Evolutionary conservation across 331 rosid species (phyloP).

Genomic region (Acacia concinna): DNA sequence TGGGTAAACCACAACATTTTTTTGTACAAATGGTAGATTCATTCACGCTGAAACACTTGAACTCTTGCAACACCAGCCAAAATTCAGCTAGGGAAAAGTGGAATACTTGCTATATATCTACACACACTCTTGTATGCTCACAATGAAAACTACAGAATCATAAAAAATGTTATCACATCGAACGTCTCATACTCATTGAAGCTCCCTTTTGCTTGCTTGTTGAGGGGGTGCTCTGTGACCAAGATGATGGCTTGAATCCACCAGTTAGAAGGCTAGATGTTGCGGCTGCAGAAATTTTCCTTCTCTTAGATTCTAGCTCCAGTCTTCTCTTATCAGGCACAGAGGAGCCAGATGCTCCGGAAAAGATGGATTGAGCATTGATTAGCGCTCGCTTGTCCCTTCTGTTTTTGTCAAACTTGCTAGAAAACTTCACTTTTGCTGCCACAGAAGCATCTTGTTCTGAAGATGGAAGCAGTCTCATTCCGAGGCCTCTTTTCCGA

Average conservation of each 20-base stretch:
- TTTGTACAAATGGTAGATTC: neutral
- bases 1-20: neutral
- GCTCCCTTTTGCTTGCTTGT: constrained; percentile 41
- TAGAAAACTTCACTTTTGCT: constrained; percentile 56
- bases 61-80: neutral
- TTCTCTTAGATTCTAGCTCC: constrained; percentile 70
- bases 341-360: constrained; percentile 49
- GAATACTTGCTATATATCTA: neutral
- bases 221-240: constrained; percentile 51
- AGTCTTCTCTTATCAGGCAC: constrained; percentile 46
- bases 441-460: constrained; percentile 66
- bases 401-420: constrained; percentile 65
- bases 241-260: constrained; percentile 63
- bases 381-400: constrained; percentile 77
- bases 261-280: constrained; percentile 68
- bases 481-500: constrained; percentile 67
- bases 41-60: neutral
- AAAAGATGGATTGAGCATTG: constrained; percentile 60
- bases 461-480: constrained; percentile 68
- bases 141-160: neutral
- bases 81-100: neutral
- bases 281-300: constrained; percentile 65
- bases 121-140: neutral
- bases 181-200: constrained; percentile 35
- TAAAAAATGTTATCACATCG: constrained; percentile 12